phyloP scores from a whole-genome alignment of 2,329 filamentous ascomycete species.

The Ophiostoma tasmaniense region DNA sequence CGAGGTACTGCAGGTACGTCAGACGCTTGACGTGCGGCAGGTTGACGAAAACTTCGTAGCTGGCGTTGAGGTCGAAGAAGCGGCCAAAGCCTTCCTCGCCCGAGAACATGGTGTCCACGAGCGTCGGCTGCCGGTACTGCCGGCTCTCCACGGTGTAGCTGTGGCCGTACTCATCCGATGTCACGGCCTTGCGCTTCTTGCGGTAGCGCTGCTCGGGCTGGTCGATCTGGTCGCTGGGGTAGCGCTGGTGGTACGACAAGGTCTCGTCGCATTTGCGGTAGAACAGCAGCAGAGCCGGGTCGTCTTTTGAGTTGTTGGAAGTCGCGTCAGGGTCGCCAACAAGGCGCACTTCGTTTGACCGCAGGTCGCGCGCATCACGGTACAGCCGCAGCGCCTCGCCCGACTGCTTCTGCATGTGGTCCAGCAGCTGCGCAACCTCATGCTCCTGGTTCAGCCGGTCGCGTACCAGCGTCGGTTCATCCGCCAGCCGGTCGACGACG shows the following conservation, averaged over 20 bases:
- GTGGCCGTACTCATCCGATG: background rate
- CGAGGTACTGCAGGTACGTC: constrained; percentile 87
- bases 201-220: constrained; percentile 92
- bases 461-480: constrained; percentile 88
- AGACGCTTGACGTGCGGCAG: constrained; percentile 76
- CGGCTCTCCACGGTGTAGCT: background rate
- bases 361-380: constrained; percentile 63
- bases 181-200: constrained; percentile 44
- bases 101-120: constrained; percentile 87
- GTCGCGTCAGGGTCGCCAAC: constrained; percentile 50
- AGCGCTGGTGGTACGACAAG: constrained; percentile 79
- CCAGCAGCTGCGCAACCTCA: constrained; percentile 77
- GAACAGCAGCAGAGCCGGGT: constrained; percentile 64
- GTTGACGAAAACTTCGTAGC: constrained; percentile 86
- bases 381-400: constrained; percentile 74
- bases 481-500: constrained; percentile 76
- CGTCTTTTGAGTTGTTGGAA: constrained; percentile 54
- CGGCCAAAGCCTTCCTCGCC: constrained; percentile 91
- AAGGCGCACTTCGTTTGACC: constrained; percentile 71
- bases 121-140: constrained; percentile 39
- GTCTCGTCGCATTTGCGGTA: constrained; percentile 75
- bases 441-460: constrained; percentile 86
- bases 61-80: constrained; percentile 78
- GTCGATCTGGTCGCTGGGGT: constrained; percentile 90
- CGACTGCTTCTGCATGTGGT: constrained; percentile 82